Evolutionary conservation across 139 green algal species (phyloP), one percentile per base, ranked within the genome.

Genomic region (Axilococcus clingmanii): DNA sequence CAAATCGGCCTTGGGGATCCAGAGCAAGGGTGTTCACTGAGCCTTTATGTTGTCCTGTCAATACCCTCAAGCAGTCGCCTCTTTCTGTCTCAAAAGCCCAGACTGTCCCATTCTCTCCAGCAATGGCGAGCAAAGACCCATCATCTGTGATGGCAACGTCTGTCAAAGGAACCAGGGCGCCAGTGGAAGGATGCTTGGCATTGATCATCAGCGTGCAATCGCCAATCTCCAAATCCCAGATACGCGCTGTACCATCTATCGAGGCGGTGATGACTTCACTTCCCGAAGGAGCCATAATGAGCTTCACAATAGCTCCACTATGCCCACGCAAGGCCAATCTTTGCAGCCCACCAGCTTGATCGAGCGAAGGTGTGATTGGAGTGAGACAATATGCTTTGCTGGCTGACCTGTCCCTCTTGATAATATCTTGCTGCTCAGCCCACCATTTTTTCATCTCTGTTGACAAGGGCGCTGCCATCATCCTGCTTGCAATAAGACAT

Each of bases 201-300:
- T 69, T 59, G 63, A 89, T 48, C 46, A 80, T 53, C 66, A 88
- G 73, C 35, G 85, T 70, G 36, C 82, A 92, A 50, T 91, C 83
- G 2, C 84, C 84, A 28, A 90, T 82, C 45, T 74, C 59, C 43
- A 90, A 61, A 66, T 94, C 84, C 81, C 83, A 94, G 25, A 94
- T 77, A 17, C 80, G 65, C 1, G 69, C 76, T 0, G 69, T 87
- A 32, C 64, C 62, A 46, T 93, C 84, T 0, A 68, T 51, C 9
- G 35, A 50, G 63, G 57, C 75, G 17, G 78, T 91, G 19, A 92
- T 59, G 9, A 83, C 69, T 34, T 92, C 83, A 22, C 68, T 74
- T 48, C 78, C 78, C 29, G 80, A 74, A 11, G 79, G 77, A 0
- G 75, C 66, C 24, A 94, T 79, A 38, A 81, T 55, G 23, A 92